Percentiles rank a stretch among this genome's conserved stretches.
phyloP scores from a whole-genome alignment of 2,329 filamentous ascomycete species.

The Fusarium sp. region DNA sequence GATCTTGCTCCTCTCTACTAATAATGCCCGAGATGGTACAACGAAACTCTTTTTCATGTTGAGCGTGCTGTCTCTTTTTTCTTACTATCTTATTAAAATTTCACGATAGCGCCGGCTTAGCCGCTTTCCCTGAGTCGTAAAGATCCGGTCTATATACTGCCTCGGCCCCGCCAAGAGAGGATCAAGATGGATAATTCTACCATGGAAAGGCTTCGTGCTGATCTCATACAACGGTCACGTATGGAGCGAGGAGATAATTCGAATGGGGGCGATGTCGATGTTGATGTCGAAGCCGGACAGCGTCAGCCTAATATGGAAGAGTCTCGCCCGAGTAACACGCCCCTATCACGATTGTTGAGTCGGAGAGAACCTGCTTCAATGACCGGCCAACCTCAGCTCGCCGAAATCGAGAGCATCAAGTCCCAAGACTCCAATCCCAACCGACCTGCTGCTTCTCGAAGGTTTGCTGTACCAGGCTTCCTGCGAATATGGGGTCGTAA shows the following conservation, averaged over 20 bases:
- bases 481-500: slow-evolving; percentile 30
- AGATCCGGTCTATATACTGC: slow-evolving; percentile 19
- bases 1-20: slow-evolving; percentile 12
- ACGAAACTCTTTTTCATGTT: slow-evolving; percentile 17
- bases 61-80: slow-evolving; percentile 29
- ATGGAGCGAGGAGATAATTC: slow-evolving; percentile 45
- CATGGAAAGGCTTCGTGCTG: slow-evolving; percentile 54
- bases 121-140: slow-evolving; percentile 32
- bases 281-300: slow-evolving; percentile 33
- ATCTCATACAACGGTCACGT: slow-evolving; percentile 53
- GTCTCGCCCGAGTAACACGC: slow-evolving; percentile 14
- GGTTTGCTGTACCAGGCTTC: slow-evolving; percentile 29
- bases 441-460: slow-evolving; percentile 34
- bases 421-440: slow-evolving; percentile 60
- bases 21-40: slow-evolving; percentile 38
- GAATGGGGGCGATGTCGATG: slow-evolving; percentile 17
- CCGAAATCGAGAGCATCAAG: slow-evolving; percentile 62
- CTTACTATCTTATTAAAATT: slow-evolving; percentile 25
- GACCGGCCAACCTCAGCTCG: slow-evolving; percentile 32
- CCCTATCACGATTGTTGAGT: slow-evolving; percentile 39
- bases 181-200: slow-evolving; percentile 44
- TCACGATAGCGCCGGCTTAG: slow-evolving; percentile 35
- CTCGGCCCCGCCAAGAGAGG: slow-evolving; percentile 12
- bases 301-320: slow-evolving; percentile 21
- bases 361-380: slow-evolving; percentile 38